These are phyloP conservation scores for Coleophoma crateriformis DNA, from an alignment of 2,329 filamentous ascomycete species.

Conservation along the genomic window DNA sequence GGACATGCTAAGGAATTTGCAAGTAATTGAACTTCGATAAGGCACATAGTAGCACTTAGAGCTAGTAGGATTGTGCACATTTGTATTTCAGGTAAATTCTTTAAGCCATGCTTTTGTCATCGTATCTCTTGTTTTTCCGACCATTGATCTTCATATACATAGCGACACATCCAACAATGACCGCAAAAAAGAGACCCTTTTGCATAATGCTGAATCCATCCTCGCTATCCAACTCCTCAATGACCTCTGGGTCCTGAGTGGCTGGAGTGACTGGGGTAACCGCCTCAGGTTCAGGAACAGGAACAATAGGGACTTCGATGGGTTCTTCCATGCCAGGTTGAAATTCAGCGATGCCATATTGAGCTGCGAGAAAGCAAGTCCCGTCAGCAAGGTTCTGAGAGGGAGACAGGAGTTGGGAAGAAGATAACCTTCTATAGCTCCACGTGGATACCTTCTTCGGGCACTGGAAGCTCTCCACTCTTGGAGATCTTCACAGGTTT, in stretches of 20 bases:
- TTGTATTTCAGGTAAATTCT: not conserved
- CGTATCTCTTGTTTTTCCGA: conserved; percentile 23
- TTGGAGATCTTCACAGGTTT: conserved; percentile 71
- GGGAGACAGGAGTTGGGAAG: conserved; percentile 11
- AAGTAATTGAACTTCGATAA: too few species aligned
- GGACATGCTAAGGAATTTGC: too few species aligned
- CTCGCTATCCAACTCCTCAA: conserved; percentile 21
- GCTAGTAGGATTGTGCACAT: too few species aligned
- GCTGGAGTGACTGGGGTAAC: conserved; percentile 5
- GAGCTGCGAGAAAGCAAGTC: conserved; percentile 18
- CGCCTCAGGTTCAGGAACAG: conserved; percentile 4
- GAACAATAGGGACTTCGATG: conserved; percentile 11
- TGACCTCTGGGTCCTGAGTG: conserved; percentile 11
- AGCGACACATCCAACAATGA: conserved; percentile 40
- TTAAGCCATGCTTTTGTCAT: conserved; percentile 23
- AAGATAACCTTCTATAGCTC: conserved; percentile 61
- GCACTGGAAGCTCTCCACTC: conserved; percentile 78
- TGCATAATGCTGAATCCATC: conserved; percentile 37
- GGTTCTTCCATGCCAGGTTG: conserved; percentile 20
- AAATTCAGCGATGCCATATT: conserved; percentile 25
- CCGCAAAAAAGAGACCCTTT: conserved; percentile 44
- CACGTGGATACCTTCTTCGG: conserved; percentile 87
- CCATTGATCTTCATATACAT: conserved; percentile 38
- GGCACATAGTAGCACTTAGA: too few species aligned
- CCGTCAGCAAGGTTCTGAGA: conserved; percentile 24